Evolutionary conservation across 2,329 filamentous ascomycete genomes (phyloP).

Genomic region (Trichocomaceae sp.): DNA sequence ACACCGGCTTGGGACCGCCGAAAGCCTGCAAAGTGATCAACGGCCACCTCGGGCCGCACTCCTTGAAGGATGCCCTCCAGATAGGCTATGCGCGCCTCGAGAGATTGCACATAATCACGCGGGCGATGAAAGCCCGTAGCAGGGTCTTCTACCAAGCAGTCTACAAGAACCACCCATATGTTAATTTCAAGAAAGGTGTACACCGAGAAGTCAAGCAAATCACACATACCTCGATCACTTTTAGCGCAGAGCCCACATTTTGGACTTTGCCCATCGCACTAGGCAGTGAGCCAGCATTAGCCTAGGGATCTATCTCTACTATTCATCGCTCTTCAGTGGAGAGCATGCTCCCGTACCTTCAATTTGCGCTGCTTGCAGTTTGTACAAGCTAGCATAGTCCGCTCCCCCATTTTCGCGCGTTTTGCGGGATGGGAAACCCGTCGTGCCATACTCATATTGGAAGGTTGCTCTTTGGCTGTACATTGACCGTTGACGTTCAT

Average conservation of each 20-base stretch:
- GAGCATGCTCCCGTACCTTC: slow-evolving; percentile 16
- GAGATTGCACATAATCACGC: slow-evolving; percentile 27
- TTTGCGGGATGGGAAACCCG: slow-evolving; percentile 15
- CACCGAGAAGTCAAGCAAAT: not conserved
- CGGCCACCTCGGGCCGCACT: slow-evolving; percentile 18
- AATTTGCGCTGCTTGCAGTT: slow-evolving; percentile 23
- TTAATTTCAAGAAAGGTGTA: not conserved
- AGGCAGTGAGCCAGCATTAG: not conserved
- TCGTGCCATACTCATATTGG: slow-evolving; percentile 26
- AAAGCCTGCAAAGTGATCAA: slow-evolving; percentile 6
- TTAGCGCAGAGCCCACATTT: slow-evolving; percentile 25
- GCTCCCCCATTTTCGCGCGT: slow-evolving; percentile 19
- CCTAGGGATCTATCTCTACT: not conserved
- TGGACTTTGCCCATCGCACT: slow-evolving; percentile 21
- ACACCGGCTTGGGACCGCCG: not conserved
- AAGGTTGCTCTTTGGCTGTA: slow-evolving; percentile 20
- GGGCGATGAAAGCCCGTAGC: slow-evolving; percentile 29
- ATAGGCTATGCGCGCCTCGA: slow-evolving; percentile 17
- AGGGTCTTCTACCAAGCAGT: slow-evolving; percentile 33
- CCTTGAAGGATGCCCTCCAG: slow-evolving; percentile 27
- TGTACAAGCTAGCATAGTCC: slow-evolving; percentile 22
- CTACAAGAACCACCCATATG: slow-evolving; percentile 12
- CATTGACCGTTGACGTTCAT: too few relatives aligned
- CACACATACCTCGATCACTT: slow-evolving; percentile 15
- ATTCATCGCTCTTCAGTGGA: not conserved